Evolutionary conservation across 805 yeast species (phyloP), one percentile per base, ranked within the genome.

Genomic region (Yarrowia divulgata): DNA sequence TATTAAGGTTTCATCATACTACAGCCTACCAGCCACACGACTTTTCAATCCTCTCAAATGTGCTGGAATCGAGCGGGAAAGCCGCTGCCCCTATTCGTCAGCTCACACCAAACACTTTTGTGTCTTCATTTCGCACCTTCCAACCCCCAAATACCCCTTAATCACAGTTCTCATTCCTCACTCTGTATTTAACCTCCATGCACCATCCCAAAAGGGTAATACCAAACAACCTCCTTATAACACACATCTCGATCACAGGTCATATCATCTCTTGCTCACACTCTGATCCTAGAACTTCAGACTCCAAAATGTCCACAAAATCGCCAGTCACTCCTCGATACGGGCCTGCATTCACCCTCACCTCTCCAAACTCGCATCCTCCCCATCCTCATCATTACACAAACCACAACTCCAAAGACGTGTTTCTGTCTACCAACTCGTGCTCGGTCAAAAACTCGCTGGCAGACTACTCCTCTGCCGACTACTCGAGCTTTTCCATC

Each of bases 21-120:
- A 50, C 57, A 50, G 57, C 57, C 57, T 50, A 50, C 57, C 57
- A 50, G 57, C 57, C 57, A 50, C 57, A 13, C 50, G 50, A 23
- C 3, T 46, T 23, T 46, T 9, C 34, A 12, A 5, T 13, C 43
- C 16, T 13, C 13, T 40, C 8, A 40, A 35, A 34, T 3, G 10
- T 34, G 10, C 35, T 34, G 37, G 37, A 34, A 1, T 34, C 29
- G 29, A 23, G 29, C 29, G 3, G 29, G 29, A 23, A 23, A n/a
- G n/a, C n/a, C n/a, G n/a, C n/a, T n/a, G n/a, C n/a, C n/a, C n/a
- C n/a, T n/a, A n/a, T n/a, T n/a, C n/a, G n/a, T n/a, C n/a, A n/a
- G n/a, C n/a, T n/a, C n/a, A n/a, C n/a, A n/a, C n/a, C n/a, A n/a
- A n/a, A n/a, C n/a, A n/a, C n/a, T n/a, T n/a, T n/a, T n/a, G n/a